A percentile compares a stretch with the other conserved stretches of the same genome.
phyloP scores from a whole-genome alignment of 345 rosid genomes.

The Psidium friedrichsthalianum region DNA sequence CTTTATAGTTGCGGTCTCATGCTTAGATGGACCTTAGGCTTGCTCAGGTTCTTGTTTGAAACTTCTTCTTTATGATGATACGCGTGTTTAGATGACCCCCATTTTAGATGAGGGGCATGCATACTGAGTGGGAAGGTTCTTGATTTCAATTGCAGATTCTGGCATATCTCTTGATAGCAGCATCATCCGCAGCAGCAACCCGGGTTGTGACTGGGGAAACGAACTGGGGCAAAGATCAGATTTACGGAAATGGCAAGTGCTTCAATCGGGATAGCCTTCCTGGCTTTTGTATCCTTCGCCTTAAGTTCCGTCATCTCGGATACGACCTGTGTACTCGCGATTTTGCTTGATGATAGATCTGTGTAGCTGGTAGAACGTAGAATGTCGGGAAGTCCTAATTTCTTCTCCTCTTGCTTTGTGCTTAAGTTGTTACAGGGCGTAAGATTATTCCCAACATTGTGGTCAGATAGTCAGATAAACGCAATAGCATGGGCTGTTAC shows the following conservation, averaged over 20 bases:
- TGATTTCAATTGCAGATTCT: slow-evolving; percentile 38
- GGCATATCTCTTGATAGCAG: slow-evolving; percentile 84
- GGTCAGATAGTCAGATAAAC: neutral
- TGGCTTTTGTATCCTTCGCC: slow-evolving; percentile 73
- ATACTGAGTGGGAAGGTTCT: neutral
- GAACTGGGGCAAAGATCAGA: slow-evolving; percentile 97
- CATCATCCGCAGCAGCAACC: slow-evolving; percentile 89
- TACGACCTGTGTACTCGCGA: slow-evolving; percentile 42
- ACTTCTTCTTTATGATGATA: neutral
- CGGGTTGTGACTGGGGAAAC: slow-evolving; percentile 96
- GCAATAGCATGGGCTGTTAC: neutral
- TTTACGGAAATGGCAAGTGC: slow-evolving; percentile 94
- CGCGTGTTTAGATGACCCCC: neutral
- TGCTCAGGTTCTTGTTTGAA: neutral
- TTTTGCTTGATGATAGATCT: neutral
- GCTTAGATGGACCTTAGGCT: neutral
- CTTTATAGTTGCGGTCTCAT: neutral
- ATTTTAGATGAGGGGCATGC: neutral
- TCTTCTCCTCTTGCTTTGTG: neutral
- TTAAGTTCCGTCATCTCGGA: slow-evolving; percentile 72
- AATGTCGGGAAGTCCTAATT: neutral
- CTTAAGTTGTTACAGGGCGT: neutral
- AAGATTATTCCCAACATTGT: neutral
- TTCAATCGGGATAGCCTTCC: slow-evolving; percentile 66
- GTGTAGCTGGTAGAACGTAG: neutral